Percentiles rank a stretch among this genome's conserved stretches.
Evolutionary conservation across 2,329 filamentous ascomycete species (phyloP).

Genomic region (Colletotrichum tabaci): DNA sequence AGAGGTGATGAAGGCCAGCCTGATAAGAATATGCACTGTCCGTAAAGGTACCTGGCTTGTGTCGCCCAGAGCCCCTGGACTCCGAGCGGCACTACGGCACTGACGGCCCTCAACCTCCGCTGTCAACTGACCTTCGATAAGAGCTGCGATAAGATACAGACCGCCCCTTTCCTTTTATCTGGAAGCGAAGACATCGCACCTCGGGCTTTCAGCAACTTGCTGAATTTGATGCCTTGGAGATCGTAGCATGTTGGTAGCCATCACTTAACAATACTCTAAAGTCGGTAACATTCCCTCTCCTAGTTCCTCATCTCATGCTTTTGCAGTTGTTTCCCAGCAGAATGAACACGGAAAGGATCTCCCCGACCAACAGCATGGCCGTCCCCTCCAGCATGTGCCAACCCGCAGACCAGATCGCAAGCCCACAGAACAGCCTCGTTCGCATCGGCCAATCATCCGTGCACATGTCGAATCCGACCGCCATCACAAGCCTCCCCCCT

Average conservation of each 20-base stretch:
- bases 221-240: background rate
- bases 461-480: constrained; percentile 41
- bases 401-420: background rate
- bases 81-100: constrained; percentile 8
- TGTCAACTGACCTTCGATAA: constrained; percentile 12
- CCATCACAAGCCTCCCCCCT: constrained; percentile 31
- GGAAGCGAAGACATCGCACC: constrained; percentile 27
- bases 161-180: background rate
- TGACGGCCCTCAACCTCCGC: constrained; percentile 5
- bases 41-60: constrained; percentile 23
- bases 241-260: no score
- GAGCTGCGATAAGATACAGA: constrained; percentile 24
- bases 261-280: no score
- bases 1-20: no score
- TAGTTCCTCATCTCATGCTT: no score
- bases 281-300: no score
- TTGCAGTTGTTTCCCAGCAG: background rate
- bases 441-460: constrained; percentile 41
- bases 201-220: constrained; percentile 29
- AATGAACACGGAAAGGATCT: background rate
- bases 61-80: constrained; percentile 20
- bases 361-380: background rate
- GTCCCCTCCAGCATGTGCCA: constrained; percentile 18
- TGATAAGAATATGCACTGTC: constrained; percentile 23
- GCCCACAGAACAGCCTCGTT: background rate